Evolutionary conservation across 768 basidiomycete species (phyloP).

Genomic region (Chlorophyllum brunneum): DNA sequence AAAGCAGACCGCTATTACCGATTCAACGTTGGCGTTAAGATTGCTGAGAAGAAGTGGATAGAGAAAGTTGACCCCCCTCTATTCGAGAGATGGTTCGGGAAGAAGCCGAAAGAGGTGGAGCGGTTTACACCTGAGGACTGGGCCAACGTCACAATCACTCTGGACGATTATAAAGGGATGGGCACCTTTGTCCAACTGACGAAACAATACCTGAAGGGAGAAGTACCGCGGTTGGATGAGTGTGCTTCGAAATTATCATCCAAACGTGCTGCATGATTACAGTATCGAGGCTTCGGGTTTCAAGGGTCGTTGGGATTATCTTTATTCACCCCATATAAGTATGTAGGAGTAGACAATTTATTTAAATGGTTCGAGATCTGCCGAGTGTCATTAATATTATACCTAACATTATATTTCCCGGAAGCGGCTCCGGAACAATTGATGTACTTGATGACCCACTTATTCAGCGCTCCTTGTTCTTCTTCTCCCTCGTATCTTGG

Average conservation of each 20-base stretch:
- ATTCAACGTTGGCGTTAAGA: conserved; percentile 22
- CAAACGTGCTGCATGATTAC: not conserved
- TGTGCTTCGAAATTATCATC: conserved; percentile 13
- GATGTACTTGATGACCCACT: too few species aligned
- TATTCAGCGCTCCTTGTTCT: not conserved
- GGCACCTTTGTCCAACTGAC: conserved; percentile 15
- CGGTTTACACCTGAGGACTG: conserved; percentile 20
- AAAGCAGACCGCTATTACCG: conserved; percentile 20
- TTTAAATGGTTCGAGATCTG: too few species aligned
- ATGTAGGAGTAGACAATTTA: too few species aligned
- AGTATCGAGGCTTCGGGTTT: too few species aligned
- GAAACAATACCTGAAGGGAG: conserved; percentile 15
- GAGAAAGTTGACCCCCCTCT: conserved; percentile 18
- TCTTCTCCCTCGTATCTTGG: not conserved
- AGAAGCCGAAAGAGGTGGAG: conserved; percentile 12
- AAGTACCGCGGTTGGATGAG: conserved; percentile 10
- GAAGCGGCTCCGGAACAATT: too few species aligned
- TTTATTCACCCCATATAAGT: too few species aligned
- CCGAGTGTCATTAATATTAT: too few species aligned
- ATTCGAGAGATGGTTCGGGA: conserved; percentile 15
- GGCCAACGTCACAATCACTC: conserved; percentile 17
- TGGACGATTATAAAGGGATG: conserved; percentile 20
- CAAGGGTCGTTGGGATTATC: too few species aligned
- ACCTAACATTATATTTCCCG: not conserved
- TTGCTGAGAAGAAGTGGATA: conserved; percentile 20